Conservation (phyloP, 805 yeast species). For the Clavispora asparagi region DNA sequence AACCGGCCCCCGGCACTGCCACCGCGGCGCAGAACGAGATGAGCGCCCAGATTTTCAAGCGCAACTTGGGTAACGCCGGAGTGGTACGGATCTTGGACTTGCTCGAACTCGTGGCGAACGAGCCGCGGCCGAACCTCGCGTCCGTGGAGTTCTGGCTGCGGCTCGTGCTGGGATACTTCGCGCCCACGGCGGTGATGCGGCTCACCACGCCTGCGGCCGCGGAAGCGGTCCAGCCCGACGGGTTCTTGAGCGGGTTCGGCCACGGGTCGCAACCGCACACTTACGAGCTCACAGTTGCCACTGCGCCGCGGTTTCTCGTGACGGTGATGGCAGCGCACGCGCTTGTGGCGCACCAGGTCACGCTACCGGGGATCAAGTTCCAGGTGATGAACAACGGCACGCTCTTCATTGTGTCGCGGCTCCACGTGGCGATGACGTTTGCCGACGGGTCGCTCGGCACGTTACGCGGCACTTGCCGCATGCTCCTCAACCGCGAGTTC, state of each 20-base stretch:
- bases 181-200: constrained; percentile 27
- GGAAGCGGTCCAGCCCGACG: not conserved
- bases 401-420: constrained; percentile 28
- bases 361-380: constrained; percentile 33
- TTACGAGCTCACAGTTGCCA: constrained; percentile 58
- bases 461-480: constrained; percentile 55
- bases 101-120: constrained; percentile 34
- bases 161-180: constrained; percentile 26
- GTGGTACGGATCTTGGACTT: constrained; percentile 35
- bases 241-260: constrained; percentile 1
- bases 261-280: constrained; percentile 19
- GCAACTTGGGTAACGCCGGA: constrained; percentile 40
- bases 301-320: constrained; percentile 60
- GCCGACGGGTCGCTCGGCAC: constrained; percentile 67
- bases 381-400: constrained; percentile 38
- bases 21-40: constrained; percentile 8
- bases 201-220: constrained; percentile 19
- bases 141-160: constrained; percentile 34
- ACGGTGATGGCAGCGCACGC: constrained; percentile 46
- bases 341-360: constrained; percentile 21
- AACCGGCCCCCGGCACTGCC: not conserved
- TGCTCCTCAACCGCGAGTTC: constrained; percentile 56
- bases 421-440: constrained; percentile 37
- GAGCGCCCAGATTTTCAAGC: constrained; percentile 30
- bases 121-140: constrained; percentile 22